Evolutionary conservation across 2,329 filamentous ascomycete species (phyloP).

Genomic region (Trichoderma citrinoviride): DNA sequence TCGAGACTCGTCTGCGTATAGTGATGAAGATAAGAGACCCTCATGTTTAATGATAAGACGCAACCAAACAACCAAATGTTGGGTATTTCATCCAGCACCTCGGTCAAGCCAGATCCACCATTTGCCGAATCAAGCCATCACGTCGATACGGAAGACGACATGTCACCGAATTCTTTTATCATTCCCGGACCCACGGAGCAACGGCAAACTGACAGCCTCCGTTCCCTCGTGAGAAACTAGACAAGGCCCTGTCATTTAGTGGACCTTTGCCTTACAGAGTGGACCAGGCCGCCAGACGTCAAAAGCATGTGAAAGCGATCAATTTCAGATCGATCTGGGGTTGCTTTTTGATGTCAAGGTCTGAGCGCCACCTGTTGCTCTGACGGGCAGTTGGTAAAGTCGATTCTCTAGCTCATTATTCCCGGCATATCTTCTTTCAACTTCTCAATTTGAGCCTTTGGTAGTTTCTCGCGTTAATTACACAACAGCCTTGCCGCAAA

Average conservation of each 20-base stretch:
- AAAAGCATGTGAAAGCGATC: constrained; percentile 19
- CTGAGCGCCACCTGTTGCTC: background rate
- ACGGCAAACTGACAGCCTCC: background rate
- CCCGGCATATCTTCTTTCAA: background rate
- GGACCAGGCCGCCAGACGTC: background rate
- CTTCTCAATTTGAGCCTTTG: background rate
- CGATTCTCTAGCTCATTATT: background rate
- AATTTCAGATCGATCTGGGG: constrained; percentile 10
- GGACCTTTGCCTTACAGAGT: background rate
- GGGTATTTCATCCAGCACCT: background rate
- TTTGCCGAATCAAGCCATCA: background rate
- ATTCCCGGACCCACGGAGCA: background rate
- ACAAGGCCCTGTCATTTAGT: constrained; percentile 13
- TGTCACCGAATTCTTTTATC: background rate
- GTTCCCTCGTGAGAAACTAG: background rate
- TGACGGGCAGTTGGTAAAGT: background rate
- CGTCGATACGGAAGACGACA: background rate
- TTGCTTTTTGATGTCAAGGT: background rate
- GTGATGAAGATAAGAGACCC: too few relatives aligned
- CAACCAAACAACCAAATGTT: background rate
- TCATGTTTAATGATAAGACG: too few relatives aligned
- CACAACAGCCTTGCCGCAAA: background rate
- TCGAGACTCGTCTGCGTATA: too few relatives aligned
- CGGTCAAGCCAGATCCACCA: background rate
- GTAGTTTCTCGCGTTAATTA: background rate